A percentile compares a stretch with the other conserved stretches of the same genome.
Conservation (phyloP, 225 moss, liverwort and hornwort genomes). For the Neckera pumila region DNA sequence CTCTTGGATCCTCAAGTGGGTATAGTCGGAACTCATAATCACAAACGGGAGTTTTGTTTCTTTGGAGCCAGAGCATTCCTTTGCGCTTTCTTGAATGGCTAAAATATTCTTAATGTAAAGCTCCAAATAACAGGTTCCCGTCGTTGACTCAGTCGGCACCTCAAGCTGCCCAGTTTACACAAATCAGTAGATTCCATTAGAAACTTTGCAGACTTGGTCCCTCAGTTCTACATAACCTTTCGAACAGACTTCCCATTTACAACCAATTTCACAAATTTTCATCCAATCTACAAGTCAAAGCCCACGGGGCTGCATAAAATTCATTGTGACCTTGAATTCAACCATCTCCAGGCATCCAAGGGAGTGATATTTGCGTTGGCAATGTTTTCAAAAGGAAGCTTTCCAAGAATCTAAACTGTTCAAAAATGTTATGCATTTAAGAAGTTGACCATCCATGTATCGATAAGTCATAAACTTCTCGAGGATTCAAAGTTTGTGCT, state of each 20-base stretch:
- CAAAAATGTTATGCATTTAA: not conserved
- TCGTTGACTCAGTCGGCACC: slow-evolving; percentile 51
- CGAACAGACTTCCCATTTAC: not conserved
- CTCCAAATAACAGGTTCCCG: slow-evolving; percentile 39
- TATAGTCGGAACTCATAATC: slow-evolving; percentile 75
- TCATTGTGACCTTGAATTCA: not conserved
- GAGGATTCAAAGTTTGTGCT: not conserved
- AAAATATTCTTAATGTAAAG: slow-evolving; percentile 54
- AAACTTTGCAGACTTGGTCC: not conserved
- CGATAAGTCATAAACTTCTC: not conserved
- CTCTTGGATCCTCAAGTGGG: slow-evolving; percentile 39
- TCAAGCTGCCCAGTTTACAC: slow-evolving; percentile 26
- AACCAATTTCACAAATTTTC: not conserved
- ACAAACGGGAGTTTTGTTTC: slow-evolving; percentile 35
- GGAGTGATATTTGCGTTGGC: not conserved
- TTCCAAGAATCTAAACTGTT: not conserved
- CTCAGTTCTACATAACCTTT: not conserved
- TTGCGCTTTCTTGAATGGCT: slow-evolving; percentile 43
- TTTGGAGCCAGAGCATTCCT: not conserved
- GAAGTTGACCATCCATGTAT: not conserved
- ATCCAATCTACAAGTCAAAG: not conserved
- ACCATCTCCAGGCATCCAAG: not conserved
- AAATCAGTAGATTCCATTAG: not conserved
- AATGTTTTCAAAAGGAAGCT: not conserved
- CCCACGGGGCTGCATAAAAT: not conserved